Conservation (phyloP, 257 asterid species). For the Solanum etuberosum region DNA sequence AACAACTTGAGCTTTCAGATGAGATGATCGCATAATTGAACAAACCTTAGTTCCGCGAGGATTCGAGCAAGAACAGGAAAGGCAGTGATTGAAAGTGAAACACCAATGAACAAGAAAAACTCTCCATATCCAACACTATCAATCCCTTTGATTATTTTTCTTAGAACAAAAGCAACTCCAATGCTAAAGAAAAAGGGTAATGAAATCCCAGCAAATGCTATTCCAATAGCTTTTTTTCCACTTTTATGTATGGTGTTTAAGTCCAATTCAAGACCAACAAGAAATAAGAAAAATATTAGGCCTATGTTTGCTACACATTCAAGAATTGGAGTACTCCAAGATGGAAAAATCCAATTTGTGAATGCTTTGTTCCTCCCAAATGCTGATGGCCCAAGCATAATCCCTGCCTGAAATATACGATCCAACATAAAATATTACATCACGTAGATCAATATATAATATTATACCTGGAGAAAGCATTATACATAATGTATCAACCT, state of each 20-base stretch:
- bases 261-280: slow-evolving; percentile 60
- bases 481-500: too few species aligned
- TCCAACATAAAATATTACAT: too few species aligned
- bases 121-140: slow-evolving; percentile 27
- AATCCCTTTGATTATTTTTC: slow-evolving; percentile 22
- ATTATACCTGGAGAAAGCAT: too few species aligned
- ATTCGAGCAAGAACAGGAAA: slow-evolving; percentile 63
- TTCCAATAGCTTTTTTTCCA: slow-evolving; percentile 32
- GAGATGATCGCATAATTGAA: background rate
- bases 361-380: slow-evolving; percentile 32
- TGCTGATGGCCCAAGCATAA: slow-evolving; percentile 47
- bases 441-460: background rate
- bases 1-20: background rate
- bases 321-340: slow-evolving; percentile 43
- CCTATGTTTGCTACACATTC: slow-evolving; percentile 50
- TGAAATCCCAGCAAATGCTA: slow-evolving; percentile 48
- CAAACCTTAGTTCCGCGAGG: slow-evolving; percentile 39
- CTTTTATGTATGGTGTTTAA: slow-evolving; percentile 24
- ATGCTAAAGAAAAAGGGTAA: slow-evolving; percentile 29
- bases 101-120: slow-evolving; percentile 46
- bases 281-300: slow-evolving; percentile 47
- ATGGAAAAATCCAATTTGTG: slow-evolving; percentile 37
- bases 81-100: slow-evolving; percentile 56
- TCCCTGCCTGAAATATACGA: slow-evolving; percentile 33
- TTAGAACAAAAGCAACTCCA: slow-evolving; percentile 31